phyloP scores from a whole-genome alignment of 2,329 filamentous ascomycete genomes.

The Pezicula radicicola region DNA sequence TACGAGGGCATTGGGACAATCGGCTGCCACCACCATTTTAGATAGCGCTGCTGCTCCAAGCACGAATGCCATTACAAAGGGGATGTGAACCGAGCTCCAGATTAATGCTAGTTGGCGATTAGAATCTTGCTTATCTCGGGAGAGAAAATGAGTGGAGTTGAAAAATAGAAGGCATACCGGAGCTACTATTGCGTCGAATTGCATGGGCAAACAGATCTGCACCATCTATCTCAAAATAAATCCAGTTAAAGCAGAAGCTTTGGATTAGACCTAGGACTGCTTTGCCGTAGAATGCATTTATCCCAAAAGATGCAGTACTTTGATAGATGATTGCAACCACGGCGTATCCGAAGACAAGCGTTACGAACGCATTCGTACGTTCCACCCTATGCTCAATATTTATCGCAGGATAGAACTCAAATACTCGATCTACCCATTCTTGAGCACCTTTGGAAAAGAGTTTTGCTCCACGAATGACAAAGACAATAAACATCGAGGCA shows the following conservation, averaged over 20 bases:
- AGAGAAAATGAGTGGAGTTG: no score
- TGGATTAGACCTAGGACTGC: conserved; percentile 55
- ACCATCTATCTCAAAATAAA: conserved; percentile 62
- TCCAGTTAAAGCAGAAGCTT: conserved; percentile 58
- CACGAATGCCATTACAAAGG: conserved; percentile 62
- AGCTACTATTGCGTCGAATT: conserved; percentile 48
- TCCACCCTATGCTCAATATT: conserved; percentile 67
- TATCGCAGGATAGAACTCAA: conserved; percentile 58
- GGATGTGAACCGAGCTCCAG: conserved; percentile 56
- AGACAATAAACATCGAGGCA: conserved; percentile 40
- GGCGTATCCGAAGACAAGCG: conserved; percentile 62
- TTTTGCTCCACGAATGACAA: conserved; percentile 32
- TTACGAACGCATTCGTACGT: conserved; percentile 61
- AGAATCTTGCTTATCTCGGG: no score
- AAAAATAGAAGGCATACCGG: no score
- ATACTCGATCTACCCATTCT: conserved; percentile 29
- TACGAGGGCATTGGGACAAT: conserved; percentile 44
- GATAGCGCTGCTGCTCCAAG: conserved; percentile 56
- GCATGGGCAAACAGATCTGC: conserved; percentile 56
- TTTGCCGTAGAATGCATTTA: conserved; percentile 61
- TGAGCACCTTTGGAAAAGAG: conserved; percentile 17
- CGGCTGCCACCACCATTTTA: conserved; percentile 55
- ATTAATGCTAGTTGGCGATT: conserved; percentile 36
- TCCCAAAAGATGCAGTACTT: conserved; percentile 44
- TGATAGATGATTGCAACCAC: conserved; percentile 61